phyloP scores from a whole-genome alignment of 495 filamentous ascomycete species.

The Acidomyces sp. region DNA sequence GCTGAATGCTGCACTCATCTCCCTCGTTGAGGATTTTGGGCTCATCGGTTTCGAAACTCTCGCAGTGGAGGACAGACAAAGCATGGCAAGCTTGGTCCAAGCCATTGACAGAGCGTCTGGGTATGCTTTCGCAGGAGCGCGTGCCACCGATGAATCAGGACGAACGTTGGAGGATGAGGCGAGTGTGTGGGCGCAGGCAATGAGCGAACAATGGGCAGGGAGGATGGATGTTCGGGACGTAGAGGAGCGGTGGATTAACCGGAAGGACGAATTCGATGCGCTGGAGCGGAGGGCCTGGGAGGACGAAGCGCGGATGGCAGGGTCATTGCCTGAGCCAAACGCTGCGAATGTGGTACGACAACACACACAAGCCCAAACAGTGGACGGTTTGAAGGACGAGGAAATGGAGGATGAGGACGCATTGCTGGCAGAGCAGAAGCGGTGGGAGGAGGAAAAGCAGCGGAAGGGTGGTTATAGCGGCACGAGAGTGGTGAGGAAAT shows the following conservation, averaged over 20 bases:
- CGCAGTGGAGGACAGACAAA: conserved; percentile 88
- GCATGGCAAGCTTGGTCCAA: conserved; percentile 80
- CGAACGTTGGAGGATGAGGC: conserved; percentile 15
- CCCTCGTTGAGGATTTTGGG: conserved; percentile 75
- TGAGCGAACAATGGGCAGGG: conserved; percentile 63
- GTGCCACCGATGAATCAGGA: conserved; percentile 71
- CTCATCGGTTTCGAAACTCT: conserved; percentile 86
- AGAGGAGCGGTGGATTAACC: conserved; percentile 88
- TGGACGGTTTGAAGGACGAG: conserved; percentile 10
- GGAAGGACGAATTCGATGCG: conserved; percentile 78
- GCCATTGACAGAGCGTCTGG: conserved; percentile 83
- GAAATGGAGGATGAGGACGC: conserved; percentile 24
- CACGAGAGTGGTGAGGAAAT: conserved; percentile 26
- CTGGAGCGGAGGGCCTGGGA: conserved; percentile 58
- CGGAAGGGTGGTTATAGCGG: conserved; percentile 10
- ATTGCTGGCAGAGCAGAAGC: conserved; percentile 22
- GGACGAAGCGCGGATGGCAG: conserved; percentile 37
- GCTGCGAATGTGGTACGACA: conserved; percentile 22
- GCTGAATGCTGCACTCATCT: conserved; percentile 73
- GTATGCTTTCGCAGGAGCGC: conserved; percentile 81
- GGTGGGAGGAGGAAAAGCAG: conserved; percentile 15
- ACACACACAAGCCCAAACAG: conserved; percentile 11
- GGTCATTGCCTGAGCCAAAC: conserved; percentile 31
- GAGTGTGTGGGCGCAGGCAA: conserved; percentile 79
- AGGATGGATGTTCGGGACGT: conserved; percentile 73